Evolutionary conservation across 2,329 filamentous ascomycete genomes (phyloP).

Genomic region (Plectosphaerella plurivora): DNA sequence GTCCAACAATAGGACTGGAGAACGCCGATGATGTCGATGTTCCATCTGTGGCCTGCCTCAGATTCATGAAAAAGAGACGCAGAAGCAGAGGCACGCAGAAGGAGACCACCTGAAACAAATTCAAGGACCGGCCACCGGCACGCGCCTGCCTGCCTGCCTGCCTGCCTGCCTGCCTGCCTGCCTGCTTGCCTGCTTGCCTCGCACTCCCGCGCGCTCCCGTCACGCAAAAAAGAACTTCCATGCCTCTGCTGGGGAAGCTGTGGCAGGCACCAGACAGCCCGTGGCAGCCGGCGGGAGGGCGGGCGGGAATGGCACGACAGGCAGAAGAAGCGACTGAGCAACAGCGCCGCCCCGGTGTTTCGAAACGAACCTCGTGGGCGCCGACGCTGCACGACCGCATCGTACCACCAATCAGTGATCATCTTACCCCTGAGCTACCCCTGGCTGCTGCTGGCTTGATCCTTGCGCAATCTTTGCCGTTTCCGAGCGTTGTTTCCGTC

Average conservation of each 20-base stretch:
- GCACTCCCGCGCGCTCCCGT: too few species aligned
- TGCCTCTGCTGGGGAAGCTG: too few species aligned
- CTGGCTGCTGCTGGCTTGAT: background rate
- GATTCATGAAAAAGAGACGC: background rate
- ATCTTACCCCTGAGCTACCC: background rate
- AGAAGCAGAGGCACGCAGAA: background rate
- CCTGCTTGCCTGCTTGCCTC: too few species aligned
- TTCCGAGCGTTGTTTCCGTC: slow-evolving; percentile 2
- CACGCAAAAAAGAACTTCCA: too few species aligned
- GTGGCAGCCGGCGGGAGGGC: background rate
- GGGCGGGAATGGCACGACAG: background rate
- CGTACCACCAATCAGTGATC: background rate
- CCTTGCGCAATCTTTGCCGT: slow-evolving; percentile 2
- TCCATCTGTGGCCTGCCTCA: too few species aligned
- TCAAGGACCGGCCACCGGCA: slow-evolving; percentile 12
- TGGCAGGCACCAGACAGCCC: too few species aligned
- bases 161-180: too few species aligned
- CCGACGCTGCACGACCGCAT: background rate
- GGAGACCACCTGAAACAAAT: slow-evolving; percentile 13
- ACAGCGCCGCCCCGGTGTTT: slow-evolving; percentile 1
- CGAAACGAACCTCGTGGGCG: slow-evolving; percentile 1
- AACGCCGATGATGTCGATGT: too few species aligned
- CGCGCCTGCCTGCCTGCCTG: background rate
- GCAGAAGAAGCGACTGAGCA: background rate
- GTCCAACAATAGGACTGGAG: too few species aligned